Conservation (phyloP, 1,284 basidiomycete genomes). For the Moesziomyces sp. region DNA sequence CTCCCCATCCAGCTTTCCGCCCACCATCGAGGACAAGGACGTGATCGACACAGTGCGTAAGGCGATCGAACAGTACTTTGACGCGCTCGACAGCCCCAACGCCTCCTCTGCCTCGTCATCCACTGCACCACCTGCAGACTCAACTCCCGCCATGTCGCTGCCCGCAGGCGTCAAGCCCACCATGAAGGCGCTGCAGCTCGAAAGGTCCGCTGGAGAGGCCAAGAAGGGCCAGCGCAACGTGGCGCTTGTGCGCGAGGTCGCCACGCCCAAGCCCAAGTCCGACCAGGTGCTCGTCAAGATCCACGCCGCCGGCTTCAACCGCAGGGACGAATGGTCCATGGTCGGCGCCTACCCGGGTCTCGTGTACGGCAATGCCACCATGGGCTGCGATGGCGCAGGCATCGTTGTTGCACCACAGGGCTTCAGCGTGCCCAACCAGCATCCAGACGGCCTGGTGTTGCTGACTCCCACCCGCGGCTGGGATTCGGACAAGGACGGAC, state of each 20-base stretch:
- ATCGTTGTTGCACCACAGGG: slow-evolving; percentile 20
- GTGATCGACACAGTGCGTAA: slow-evolving; percentile 43
- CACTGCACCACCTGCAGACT: neutral
- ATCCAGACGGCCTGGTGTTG: slow-evolving; percentile 72
- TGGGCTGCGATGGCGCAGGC: slow-evolving; percentile 78
- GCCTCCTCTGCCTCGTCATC: neutral
- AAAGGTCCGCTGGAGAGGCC: slow-evolving; percentile 31
- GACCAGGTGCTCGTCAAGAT: slow-evolving; percentile 59
- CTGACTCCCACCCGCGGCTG: slow-evolving; percentile 80
- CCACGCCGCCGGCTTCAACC: slow-evolving; percentile 79
- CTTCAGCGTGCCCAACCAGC: slow-evolving; percentile 21
- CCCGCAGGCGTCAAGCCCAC: slow-evolving; percentile 18
- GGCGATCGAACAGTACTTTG: slow-evolving; percentile 50
- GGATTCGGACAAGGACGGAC: slow-evolving; percentile 74
- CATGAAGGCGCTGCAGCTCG: slow-evolving; percentile 60
- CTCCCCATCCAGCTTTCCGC: slow-evolving; percentile 37
- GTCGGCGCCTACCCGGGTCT: slow-evolving; percentile 78
- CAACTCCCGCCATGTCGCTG: neutral
- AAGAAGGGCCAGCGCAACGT: slow-evolving; percentile 52
- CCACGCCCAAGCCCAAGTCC: slow-evolving; percentile 31
- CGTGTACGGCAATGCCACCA: slow-evolving; percentile 72
- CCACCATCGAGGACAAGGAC: slow-evolving; percentile 53
- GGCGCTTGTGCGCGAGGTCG: slow-evolving; percentile 43
- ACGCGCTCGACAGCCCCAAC: slow-evolving; percentile 21
- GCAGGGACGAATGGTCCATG: slow-evolving; percentile 80